Evolutionary conservation across 2,329 filamentous ascomycete species (phyloP), one percentile per base, ranked within the genome.

Genomic region (Beauveria asiatica): DNA sequence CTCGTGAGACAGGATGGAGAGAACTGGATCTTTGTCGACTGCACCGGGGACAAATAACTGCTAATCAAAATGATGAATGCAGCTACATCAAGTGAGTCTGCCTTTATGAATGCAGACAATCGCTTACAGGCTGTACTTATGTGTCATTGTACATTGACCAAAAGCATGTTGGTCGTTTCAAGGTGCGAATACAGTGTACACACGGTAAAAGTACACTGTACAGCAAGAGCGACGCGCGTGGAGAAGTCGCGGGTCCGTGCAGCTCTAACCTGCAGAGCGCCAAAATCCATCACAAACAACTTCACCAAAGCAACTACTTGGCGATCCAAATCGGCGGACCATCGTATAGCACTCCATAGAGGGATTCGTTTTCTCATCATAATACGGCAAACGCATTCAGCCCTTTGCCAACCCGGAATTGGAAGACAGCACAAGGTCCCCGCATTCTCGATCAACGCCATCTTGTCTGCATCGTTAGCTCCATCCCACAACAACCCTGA

Each of bases 371-470:
- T 11, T 33, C 19, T 51, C 46, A 37, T 51, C 56, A 50, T 50
- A 23, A 30, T 37, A 11, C 17, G 41, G 45, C 46, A 51, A n/a
- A 51, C 44, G 19, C 11, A 27, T 17, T 23, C 46, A 45, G 23
- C 37, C 56, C 37, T 58, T 52, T 59, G 48, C 48, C 39, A 59
- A 37, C 46, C 23, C 25, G 48, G 27, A 48, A 39, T 33, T 41
- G 42, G 21, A 51, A 50, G 33, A 50, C 13, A 19, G 23, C 49
- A 33, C 1, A 19, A n/a, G 7, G 42, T 30, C 58, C 25, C 58
- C 58, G 51, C 58, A 60, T 60, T 60, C 58, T 60, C 58, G 13
- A n/a, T 13, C 41, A 59, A 53, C 37, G 37, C 37, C 6, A 37
- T 44, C 27, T n/a, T 21, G 39, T 23, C n/a, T 21, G 7, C 27